Conservation (phyloP, 192 early-diverging fungal species). For the Pilaira anomala region DNA sequence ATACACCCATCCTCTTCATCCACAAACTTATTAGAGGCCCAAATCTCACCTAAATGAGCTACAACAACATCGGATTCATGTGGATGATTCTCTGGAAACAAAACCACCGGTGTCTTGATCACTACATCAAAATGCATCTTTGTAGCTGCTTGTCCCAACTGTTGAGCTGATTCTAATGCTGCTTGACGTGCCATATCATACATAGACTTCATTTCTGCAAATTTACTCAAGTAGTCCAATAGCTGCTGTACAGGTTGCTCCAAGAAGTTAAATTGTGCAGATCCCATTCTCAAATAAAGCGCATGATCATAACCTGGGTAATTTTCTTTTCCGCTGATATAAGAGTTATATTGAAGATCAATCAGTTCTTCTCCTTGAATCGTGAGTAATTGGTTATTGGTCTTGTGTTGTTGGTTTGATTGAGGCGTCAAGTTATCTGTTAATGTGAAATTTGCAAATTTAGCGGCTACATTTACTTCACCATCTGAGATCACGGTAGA, state of each 20-base stretch:
- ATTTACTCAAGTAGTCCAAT: constrained; percentile 78
- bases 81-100: constrained; percentile 62
- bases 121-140: constrained; percentile 84
- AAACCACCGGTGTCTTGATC: constrained; percentile 82
- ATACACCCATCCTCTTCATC: constrained; percentile 49
- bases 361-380: constrained; percentile 89
- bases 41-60: constrained; percentile 83
- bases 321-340: constrained; percentile 40
- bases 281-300: constrained; percentile 72
- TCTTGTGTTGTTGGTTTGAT: not conserved
- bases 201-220: constrained; percentile 81
- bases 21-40: constrained; percentile 74
- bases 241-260: constrained; percentile 71
- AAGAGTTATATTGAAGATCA: constrained; percentile 87
- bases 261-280: constrained; percentile 76
- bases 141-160: constrained; percentile 73
- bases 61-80: constrained; percentile 63
- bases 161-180: constrained; percentile 71
- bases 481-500: constrained; percentile 58
- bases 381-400: constrained; percentile 49
- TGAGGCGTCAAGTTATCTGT: constrained; percentile 52
- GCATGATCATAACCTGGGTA: constrained; percentile 88
- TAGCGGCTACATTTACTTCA: constrained; percentile 61
- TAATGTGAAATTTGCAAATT: constrained; percentile 68
- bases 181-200: constrained; percentile 88